phyloP scores from a whole-genome alignment of 2,329 filamentous ascomycete genomes.

The Lachnellula willkommii region DNA sequence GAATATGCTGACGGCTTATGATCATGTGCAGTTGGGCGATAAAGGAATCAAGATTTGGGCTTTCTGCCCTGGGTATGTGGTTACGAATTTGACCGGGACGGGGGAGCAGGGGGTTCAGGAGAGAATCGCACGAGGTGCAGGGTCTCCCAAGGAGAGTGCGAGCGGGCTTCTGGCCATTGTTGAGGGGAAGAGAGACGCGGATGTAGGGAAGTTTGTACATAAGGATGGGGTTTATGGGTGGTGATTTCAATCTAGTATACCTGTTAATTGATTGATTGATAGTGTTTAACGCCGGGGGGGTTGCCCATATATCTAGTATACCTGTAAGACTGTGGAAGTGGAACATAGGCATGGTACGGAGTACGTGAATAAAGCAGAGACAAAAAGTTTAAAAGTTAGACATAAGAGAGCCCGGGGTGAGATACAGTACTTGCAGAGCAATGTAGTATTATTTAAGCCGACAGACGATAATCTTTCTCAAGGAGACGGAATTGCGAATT shows the following conservation, averaged over 20 bases:
- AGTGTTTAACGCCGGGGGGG: too few relatives aligned
- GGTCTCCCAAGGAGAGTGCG: constrained; percentile 23
- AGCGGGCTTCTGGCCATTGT: constrained; percentile 25
- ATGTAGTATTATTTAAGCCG: too few relatives aligned
- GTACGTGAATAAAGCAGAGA: too few relatives aligned
- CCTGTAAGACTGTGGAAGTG: too few relatives aligned
- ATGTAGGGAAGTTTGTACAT: constrained; percentile 29
- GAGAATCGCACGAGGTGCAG: constrained; percentile 9
- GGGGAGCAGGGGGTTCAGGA: constrained; percentile 13
- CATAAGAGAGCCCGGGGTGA: too few relatives aligned
- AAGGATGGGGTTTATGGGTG: constrained; percentile 29
- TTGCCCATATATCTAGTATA: too few relatives aligned
- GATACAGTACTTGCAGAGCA: too few relatives aligned
- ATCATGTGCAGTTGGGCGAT: constrained; percentile 4
- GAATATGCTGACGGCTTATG: constrained; percentile 20
- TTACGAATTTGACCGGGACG: constrained; percentile 29
- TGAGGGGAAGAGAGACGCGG: constrained; percentile 27
- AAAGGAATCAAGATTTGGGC: constrained; percentile 26
- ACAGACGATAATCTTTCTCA: too few relatives aligned
- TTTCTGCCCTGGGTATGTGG: constrained; percentile 33
- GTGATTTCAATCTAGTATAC: constrained; percentile 5
- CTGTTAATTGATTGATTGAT: too few relatives aligned
- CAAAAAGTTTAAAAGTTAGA: too few relatives aligned
- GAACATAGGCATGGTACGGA: too few relatives aligned
- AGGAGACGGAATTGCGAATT: too few relatives aligned